These are phyloP conservation scores for Sphaerobolus stellatus DNA, from an alignment of 1,284 basidiomycete genomes.

Conservation along the genomic window DNA sequence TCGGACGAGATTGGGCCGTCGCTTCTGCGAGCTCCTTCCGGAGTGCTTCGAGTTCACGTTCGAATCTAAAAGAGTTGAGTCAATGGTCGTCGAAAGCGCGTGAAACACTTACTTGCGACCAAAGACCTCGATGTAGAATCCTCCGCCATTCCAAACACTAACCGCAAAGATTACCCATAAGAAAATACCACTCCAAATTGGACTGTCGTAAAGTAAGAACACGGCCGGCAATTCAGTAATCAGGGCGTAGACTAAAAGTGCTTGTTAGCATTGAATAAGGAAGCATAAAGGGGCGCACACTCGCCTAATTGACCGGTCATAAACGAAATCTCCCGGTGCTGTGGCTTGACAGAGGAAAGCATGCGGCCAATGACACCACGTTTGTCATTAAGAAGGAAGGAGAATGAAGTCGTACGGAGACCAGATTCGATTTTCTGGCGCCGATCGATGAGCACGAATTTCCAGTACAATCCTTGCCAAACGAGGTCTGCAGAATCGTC, in stretches of 20 bases:
- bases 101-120: constrained; percentile 80
- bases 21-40: constrained; percentile 81
- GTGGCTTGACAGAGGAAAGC: constrained; percentile 57
- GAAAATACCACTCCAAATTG: constrained; percentile 74
- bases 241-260: constrained; percentile 70
- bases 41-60: constrained; percentile 83
- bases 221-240: constrained; percentile 86
- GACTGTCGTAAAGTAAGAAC: constrained; percentile 75
- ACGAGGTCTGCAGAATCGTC: constrained; percentile 59
- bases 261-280: neutral
- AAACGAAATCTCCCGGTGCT: constrained; percentile 72
- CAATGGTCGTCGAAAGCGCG: no score
- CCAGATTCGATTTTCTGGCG: constrained; percentile 85
- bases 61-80: constrained; percentile 73
- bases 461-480: constrained; percentile 91
- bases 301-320: constrained; percentile 82
- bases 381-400: constrained; percentile 83
- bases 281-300: constrained; percentile 26
- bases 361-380: constrained; percentile 75
- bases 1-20: constrained; percentile 29
- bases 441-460: constrained; percentile 85
- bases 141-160: constrained; percentile 83
- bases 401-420: constrained; percentile 82
- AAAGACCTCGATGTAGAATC: constrained; percentile 93
- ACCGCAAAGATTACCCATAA: constrained; percentile 77